Evolutionary conservation across 208 protist genomes (phyloP).

Genomic region (Trypanosoma avium): DNA sequence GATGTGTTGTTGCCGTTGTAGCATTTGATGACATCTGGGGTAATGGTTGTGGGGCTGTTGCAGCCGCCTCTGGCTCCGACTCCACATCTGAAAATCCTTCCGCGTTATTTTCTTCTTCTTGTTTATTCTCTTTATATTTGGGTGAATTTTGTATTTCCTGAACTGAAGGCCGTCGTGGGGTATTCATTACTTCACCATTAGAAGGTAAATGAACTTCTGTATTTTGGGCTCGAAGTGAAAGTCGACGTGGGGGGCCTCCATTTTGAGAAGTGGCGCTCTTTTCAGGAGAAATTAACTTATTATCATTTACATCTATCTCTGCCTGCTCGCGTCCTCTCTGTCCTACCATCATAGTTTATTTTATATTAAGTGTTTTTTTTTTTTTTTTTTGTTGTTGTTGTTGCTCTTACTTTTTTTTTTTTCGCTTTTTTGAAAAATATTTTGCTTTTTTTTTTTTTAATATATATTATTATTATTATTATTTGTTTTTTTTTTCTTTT

Average conservation of each 20-base stretch:
- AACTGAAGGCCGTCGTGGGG: not conserved
- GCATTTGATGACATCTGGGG: conserved; percentile 11
- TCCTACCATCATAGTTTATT: too few relatives aligned
- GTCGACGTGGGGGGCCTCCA: not conserved
- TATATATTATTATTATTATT: too few relatives aligned
- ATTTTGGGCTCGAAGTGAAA: not conserved
- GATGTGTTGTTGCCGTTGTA: conserved; percentile 39
- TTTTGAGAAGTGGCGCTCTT: too few relatives aligned
- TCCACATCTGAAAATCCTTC: not conserved
- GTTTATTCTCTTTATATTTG: not conserved
- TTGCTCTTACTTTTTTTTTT: too few relatives aligned
- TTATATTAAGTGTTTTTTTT: too few relatives aligned
- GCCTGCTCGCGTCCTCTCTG: too few relatives aligned
- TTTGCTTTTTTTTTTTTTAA: too few relatives aligned
- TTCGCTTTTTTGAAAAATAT: too few relatives aligned
- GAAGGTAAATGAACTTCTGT: not conserved
- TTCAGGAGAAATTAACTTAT: too few relatives aligned
- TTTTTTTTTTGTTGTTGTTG: too few relatives aligned
- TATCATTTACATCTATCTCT: too few relatives aligned
- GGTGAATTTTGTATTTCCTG: not conserved
- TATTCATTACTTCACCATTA: not conserved
- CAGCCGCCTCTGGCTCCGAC: conserved; percentile 13
- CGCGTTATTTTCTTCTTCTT: not conserved
- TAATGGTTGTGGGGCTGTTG: conserved; percentile 14
- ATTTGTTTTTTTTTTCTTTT: too few relatives aligned